Base-by-base conservation (phyloP, 345 rosid genomes). In the Pistacia integerrima region DNA sequence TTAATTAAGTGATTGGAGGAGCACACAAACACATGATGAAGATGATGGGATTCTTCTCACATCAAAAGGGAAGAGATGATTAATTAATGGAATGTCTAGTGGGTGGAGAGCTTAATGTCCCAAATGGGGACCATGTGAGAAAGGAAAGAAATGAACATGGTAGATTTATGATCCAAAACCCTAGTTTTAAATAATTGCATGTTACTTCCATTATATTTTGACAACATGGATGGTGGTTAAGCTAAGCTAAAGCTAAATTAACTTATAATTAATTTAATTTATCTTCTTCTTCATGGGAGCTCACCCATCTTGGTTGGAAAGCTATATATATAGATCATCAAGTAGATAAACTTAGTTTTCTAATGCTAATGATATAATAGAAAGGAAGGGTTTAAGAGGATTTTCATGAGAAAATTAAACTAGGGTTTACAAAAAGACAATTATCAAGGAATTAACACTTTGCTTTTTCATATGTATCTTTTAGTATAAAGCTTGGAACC, bases 51-150 rank as follows among this genome's bases (percentile, higher is more conserved):
- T 69, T 69, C 72, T 69, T 69, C 72, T 75, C 51, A 16, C 56
- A 41, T 36, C 8, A 41, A 70, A 56, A 65, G 58, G 82, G 66
- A 65, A 54, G 48, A 72, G 79, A 69, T 77, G 75, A 75, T 80
- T 62, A 83, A 67, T 79, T 65, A 59, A 59, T 70, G 69, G 74
- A 79, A 38, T 85, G 87, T 81, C 83, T 48, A 76, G 84, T 78
- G 78, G 85, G 85, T 82, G 78, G 86, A 72, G 64, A 64, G 85
- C 83, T 82, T 51, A 49, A 77, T 70, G 77, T 56, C 78, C 77
- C 83, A 66, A 41, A 41, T 70, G 85, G 85, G 90, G 90, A 79
- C 88, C 90, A 87, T 72, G 87, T 78, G 87, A 25, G 25, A 25
- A 25, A 25, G 25, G 83, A 38, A 38, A 38, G 41, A 38, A 38